Conservation (phyloP, 2,329 filamentous ascomycete species). For the Herpotrichia juniperi region DNA sequence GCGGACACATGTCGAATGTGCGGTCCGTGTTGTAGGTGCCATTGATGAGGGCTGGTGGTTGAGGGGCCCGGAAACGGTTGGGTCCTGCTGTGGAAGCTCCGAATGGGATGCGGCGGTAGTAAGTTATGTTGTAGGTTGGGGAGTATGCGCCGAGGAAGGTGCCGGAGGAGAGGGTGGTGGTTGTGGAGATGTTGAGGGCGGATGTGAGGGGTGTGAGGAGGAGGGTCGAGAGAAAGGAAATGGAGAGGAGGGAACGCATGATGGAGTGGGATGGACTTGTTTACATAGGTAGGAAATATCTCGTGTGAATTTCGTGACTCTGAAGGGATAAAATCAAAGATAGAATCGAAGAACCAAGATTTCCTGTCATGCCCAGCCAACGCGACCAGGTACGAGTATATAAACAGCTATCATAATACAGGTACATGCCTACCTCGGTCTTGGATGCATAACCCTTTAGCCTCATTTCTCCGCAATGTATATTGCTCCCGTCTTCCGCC, state of each 20-base stretch:
- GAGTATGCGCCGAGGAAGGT: constrained; percentile 61
- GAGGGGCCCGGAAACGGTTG: constrained; percentile 66
- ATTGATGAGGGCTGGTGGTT: constrained; percentile 59
- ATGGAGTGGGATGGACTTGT: not conserved
- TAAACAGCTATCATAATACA: not conserved
- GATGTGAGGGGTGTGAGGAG: constrained; percentile 11
- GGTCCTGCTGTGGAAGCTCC: constrained; percentile 62
- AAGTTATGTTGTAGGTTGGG: constrained; percentile 60
- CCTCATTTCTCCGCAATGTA: constrained; percentile 32
- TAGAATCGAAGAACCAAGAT: not conserved
- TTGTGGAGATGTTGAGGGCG: constrained; percentile 10
- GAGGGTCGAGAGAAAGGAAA: constrained; percentile 8
- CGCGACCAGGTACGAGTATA: constrained; percentile 3
- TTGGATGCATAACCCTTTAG: constrained; percentile 16
- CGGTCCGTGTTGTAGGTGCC: constrained; percentile 62
- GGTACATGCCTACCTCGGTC: constrained; percentile 4
- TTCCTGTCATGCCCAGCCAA: not conserved
- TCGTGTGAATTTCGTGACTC: too few relatives aligned
- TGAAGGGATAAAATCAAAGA: too few relatives aligned
- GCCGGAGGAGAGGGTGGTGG: constrained; percentile 39
- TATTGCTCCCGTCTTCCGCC: constrained; percentile 11
- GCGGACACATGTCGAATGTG: constrained; percentile 64
- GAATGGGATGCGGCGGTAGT: constrained; percentile 67
- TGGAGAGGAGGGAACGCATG: constrained; percentile 17
- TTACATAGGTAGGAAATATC: too few relatives aligned